These are phyloP conservation scores for Cucurbita moschata DNA, from an alignment of 306 rosid genomes.

Conservation along the genomic window DNA sequence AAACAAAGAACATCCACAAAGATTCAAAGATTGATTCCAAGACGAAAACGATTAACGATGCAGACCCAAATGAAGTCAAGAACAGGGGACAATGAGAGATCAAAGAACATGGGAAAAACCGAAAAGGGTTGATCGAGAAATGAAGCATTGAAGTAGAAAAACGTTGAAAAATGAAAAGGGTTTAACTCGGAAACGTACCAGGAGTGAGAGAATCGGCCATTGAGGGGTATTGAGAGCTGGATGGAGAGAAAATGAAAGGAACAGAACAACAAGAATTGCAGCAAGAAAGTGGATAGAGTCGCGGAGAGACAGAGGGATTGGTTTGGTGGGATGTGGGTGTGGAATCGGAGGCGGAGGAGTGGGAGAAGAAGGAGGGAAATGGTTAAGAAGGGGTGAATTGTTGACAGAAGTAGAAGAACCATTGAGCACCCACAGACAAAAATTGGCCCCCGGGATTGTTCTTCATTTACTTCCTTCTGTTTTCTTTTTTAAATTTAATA, in stretches of 20 bases:
- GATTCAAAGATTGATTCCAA: neutral
- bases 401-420: conserved; percentile 1
- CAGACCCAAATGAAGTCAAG: neutral
- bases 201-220: neutral
- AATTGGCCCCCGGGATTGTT: neutral
- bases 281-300: neutral
- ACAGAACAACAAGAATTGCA: neutral
- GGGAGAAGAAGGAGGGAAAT: neutral
- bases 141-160: neutral
- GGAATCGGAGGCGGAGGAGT: neutral
- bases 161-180: neutral
- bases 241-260: neutral
- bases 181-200: neutral
- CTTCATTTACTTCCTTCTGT: neutral
- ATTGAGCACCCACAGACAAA: conserved; percentile 3
- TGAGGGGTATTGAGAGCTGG: neutral
- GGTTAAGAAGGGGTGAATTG: neutral
- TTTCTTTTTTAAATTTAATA: no score
- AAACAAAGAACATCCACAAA: neutral
- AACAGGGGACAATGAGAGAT: neutral
- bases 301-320: neutral
- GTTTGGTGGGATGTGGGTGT: neutral
- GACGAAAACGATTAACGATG: neutral
- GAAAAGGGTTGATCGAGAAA: neutral
- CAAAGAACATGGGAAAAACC: neutral